A percentile compares a stretch with the other conserved stretches of the same genome.
Evolutionary conservation across 2,329 filamentous ascomycete genomes (phyloP).

Genomic region (Cadophora sp.): DNA sequence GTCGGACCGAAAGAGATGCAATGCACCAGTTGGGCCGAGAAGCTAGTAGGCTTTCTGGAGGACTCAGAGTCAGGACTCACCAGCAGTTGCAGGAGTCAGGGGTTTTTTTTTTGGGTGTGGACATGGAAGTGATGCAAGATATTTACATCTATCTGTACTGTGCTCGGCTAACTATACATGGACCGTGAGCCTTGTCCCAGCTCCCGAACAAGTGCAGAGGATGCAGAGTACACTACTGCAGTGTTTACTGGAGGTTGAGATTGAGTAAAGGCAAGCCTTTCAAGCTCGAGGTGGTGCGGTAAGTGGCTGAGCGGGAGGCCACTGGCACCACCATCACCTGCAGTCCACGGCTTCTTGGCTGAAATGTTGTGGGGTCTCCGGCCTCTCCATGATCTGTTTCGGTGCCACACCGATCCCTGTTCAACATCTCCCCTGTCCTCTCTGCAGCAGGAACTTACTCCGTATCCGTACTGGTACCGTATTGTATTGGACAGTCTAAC

Average conservation of each 20-base stretch:
- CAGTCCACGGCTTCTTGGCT: not conserved
- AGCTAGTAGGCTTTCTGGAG: not conserved
- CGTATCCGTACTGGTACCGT: no score
- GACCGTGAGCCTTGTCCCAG: no score
- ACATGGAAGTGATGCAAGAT: not conserved
- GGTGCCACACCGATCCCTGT: conserved; percentile 2
- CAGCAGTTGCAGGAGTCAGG: not conserved
- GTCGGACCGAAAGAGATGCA: conserved; percentile 19
- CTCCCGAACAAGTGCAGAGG: no score
- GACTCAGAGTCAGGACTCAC: no score
- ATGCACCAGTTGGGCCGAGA: conserved; percentile 13
- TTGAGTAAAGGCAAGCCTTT: no score
- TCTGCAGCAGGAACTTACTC: not conserved
- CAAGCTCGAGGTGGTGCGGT: not conserved
- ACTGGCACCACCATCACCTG: not conserved
- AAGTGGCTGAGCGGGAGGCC: conserved; percentile 12
- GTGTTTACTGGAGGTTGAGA: no score
- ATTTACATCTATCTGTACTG: no score
- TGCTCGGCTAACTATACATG: no score
- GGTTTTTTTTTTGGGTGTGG: not conserved
- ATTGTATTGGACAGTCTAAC: not conserved
- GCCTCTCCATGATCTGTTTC: not conserved
- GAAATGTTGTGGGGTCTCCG: conserved; percentile 7
- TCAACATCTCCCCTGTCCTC: not conserved
- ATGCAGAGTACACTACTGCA: no score